Base-by-base conservation (phyloP, 495 filamentous ascomycete species). In the Schizothecium vesticola region DNA sequence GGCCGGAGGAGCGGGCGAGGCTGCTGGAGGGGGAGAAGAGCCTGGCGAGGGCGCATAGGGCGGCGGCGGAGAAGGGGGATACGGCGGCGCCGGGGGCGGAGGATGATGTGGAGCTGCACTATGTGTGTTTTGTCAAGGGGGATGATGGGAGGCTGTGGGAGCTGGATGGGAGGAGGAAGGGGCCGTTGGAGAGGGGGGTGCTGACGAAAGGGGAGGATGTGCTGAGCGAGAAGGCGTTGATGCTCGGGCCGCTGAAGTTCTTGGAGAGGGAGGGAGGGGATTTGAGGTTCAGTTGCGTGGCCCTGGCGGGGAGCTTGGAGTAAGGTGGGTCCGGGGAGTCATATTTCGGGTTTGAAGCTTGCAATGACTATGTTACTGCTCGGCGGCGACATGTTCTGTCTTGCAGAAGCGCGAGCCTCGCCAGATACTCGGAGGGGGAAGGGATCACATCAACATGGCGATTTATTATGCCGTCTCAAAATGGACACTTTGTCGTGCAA, bases 81-180 rank as follows among this genome's bases (percentile, higher is more conserved):
- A 92, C 91, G 4, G 79, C 77, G 43, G 89, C 91, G 60, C 92
- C 91, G 22, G 79, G 78, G 72, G 89, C 89, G 10, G 82, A 84
- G 67, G 89, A 88, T 74, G 83, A 87, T 75, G 85, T 92, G 25
- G 90, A 92, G 73, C 77, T 91, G 74, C 93, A 96, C 76, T 96
- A 92, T 80, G 91, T 96, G 69, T 89, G 87, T 68, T 96, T 96
- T 81, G 91, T 94, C 7, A 92, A 90, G 81, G 86, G 85, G 1
- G 78, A 74, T n/a, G 82, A 80, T 67, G 88, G 88, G 58, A 83
- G 83, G 69, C 75, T 96, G 69, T 96, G 93, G 88, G 93, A 96
- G 84, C 79, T 97, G 68, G 92, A 96, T 81, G 92, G 93, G 10
- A 73, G 88, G 43, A 78, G 91, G 75, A 92, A 90, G 81, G 88